phyloP scores from a whole-genome alignment of 2,329 filamentous ascomycete genomes.

The Cryphonectria naterciae region DNA sequence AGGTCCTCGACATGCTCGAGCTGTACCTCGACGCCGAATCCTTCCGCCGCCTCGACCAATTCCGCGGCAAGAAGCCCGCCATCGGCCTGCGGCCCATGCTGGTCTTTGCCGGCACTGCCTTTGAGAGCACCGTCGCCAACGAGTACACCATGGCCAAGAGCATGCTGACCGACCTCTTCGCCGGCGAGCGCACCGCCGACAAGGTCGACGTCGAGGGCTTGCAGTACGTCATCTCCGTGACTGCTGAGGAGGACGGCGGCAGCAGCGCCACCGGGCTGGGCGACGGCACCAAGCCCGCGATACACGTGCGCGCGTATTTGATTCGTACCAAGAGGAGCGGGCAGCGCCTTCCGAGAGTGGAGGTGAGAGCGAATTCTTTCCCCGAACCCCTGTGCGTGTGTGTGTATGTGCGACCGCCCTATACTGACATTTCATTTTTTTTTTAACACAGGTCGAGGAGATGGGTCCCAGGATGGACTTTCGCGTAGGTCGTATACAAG shows the following conservation, averaged over 20 bases:
- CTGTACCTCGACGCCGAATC: slow-evolving; percentile 77
- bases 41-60: slow-evolving; percentile 72
- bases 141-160: slow-evolving; percentile 86
- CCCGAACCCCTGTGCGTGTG: neutral
- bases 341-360: slow-evolving; percentile 84
- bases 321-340: slow-evolving; percentile 85
- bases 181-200: slow-evolving; percentile 71
- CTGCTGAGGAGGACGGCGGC: slow-evolving; percentile 66
- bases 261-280: slow-evolving; percentile 41
- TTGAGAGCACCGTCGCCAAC: slow-evolving; percentile 78
- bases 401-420: neutral
- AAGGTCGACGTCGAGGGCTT: slow-evolving; percentile 94
- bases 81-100: slow-evolving; percentile 88
- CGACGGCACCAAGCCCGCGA: slow-evolving; percentile 53
- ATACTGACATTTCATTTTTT: neutral
- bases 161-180: slow-evolving; percentile 89
- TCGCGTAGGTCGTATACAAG: slow-evolving; percentile 76
- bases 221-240: slow-evolving; percentile 85
- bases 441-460: slow-evolving; percentile 67
- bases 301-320: slow-evolving; percentile 79
- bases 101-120: slow-evolving; percentile 85
- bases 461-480: slow-evolving; percentile 96
- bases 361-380: slow-evolving; percentile 43
- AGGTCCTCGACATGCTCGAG: slow-evolving; percentile 94
- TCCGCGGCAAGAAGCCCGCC: slow-evolving; percentile 75